phyloP scores from a whole-genome alignment of 352 stramenopile genomes.

The Pythium sp. region DNA sequence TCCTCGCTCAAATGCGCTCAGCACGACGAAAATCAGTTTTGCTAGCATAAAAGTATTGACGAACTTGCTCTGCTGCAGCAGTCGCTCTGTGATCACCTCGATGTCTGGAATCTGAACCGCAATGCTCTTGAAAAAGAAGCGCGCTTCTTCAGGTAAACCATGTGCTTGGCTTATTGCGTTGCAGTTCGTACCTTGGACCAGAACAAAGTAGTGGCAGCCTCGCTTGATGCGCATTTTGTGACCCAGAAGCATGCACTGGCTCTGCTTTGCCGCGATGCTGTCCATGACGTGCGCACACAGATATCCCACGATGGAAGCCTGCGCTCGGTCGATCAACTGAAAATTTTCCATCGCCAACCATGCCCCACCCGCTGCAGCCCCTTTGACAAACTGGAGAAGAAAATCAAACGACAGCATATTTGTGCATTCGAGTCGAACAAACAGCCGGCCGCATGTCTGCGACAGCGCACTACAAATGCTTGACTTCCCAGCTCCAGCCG shows the following conservation, averaged over 20 bases:
- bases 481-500: constrained; percentile 41
- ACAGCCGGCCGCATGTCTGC: constrained; percentile 49
- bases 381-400: constrained; percentile 48
- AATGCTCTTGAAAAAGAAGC: constrained; percentile 44
- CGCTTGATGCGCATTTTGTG: constrained; percentile 41
- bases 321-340: constrained; percentile 20
- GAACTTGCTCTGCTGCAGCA: constrained; percentile 36
- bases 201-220: constrained; percentile 41
- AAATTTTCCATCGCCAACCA: constrained; percentile 53
- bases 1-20: constrained; percentile 28
- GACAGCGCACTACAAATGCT: constrained; percentile 38
- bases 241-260: constrained; percentile 39
- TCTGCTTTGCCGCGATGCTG: constrained; percentile 29
- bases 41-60: constrained; percentile 27
- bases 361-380: constrained; percentile 41
- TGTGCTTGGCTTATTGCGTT: background rate
- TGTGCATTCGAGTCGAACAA: constrained; percentile 34
- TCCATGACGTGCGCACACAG: constrained; percentile 54
- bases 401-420: constrained; percentile 28
- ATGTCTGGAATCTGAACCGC: constrained; percentile 36
- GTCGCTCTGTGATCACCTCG: constrained; percentile 39
- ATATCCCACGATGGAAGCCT: constrained; percentile 26
- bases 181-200: background rate
- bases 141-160: constrained; percentile 9
- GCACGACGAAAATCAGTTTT: constrained; percentile 31